These are phyloP conservation scores for Colletotrichum sp. DNA, from an alignment of 2,329 filamentous ascomycete genomes.

Conservation along the genomic window DNA sequence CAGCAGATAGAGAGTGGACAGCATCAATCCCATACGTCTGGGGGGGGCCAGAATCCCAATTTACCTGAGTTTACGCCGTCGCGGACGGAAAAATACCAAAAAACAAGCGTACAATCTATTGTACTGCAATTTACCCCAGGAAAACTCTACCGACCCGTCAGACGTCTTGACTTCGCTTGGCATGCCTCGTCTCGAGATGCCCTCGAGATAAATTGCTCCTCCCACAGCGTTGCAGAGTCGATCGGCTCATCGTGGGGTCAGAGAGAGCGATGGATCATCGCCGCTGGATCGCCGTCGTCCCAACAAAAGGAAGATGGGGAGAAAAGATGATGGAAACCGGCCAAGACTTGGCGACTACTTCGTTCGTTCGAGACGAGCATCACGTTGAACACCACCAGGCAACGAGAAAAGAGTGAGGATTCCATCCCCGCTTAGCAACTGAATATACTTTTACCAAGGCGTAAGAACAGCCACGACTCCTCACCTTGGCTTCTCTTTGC, in stretches of 20 bases:
- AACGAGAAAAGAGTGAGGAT: background rate
- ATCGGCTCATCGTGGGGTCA: background rate
- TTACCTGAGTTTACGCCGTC: background rate
- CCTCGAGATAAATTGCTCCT: slow-evolving; percentile 15
- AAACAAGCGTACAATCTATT: background rate
- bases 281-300: background rate
- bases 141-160: background rate
- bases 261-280: background rate
- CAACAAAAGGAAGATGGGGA: background rate
- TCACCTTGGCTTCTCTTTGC: background rate
- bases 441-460: background rate
- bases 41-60: background rate
- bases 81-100: background rate
- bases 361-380: background rate
- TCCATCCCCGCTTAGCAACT: background rate
- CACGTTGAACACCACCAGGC: background rate
- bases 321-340: background rate
- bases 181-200: slow-evolving; percentile 1
- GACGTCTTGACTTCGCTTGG: background rate
- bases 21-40: background rate
- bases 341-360: background rate
- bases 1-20: background rate
- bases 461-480: background rate
- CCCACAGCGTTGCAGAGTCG: background rate
- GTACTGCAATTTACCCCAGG: slow-evolving; percentile 1